Conservation (phyloP, 805 yeast genomes). For the Saccharomyces jurei region DNA sequence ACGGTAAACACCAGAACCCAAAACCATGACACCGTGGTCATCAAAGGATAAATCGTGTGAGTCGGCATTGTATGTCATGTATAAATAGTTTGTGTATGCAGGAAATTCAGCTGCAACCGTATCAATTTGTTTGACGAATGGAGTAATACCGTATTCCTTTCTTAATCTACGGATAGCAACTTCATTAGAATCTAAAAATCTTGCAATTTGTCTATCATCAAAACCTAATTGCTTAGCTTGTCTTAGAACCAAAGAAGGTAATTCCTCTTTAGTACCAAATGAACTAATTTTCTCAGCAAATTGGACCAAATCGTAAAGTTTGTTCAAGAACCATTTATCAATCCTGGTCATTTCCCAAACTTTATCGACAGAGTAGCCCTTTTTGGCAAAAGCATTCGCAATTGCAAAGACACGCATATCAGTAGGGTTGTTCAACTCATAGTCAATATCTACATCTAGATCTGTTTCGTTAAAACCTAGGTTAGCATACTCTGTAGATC, state of each 20-base stretch:
- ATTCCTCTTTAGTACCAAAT: constrained; percentile 44
- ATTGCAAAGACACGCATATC: constrained; percentile 94
- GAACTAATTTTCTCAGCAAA: constrained; percentile 58
- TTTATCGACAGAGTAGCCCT: constrained; percentile 82
- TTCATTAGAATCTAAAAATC: constrained; percentile 80
- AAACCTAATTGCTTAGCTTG: constrained; percentile 95
- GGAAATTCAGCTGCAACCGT: constrained; percentile 99
- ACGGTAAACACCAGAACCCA: constrained; percentile 97
- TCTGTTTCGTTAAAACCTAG: constrained; percentile 85
- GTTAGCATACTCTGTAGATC: constrained; percentile 87
- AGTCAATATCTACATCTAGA: constrained; percentile 85
- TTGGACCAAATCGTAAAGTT: constrained; percentile 64
- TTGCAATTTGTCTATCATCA: constrained; percentile 93
- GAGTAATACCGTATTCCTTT: constrained; percentile 76
- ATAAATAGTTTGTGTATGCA: constrained; percentile 87
- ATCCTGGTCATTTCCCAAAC: constrained; percentile 87
- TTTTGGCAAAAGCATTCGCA: constrained; percentile 80
- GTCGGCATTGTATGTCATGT: constrained; percentile 90
- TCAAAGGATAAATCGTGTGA: constrained; percentile 79
- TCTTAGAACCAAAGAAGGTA: constrained; percentile 56
- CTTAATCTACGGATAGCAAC: constrained; percentile 85
- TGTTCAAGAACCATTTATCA: constrained; percentile 94
- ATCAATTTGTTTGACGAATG: constrained; percentile 94
- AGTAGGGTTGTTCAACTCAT: constrained; percentile 92
- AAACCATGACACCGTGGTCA: constrained; percentile 89